phyloP scores from a whole-genome alignment of 345 rosid species.

The Stellera chamaejasme region DNA sequence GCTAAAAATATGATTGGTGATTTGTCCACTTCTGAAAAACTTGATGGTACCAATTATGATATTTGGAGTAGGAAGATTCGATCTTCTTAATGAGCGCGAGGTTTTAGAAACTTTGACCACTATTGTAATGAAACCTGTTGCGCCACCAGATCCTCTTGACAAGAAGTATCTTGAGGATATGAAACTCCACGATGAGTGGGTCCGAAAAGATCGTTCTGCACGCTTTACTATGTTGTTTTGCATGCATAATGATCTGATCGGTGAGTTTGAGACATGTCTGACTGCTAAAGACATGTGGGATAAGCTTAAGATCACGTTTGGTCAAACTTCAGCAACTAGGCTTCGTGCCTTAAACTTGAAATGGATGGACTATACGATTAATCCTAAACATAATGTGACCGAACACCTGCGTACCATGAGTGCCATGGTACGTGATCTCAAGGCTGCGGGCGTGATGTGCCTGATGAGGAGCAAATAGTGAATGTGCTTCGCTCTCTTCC shows the following conservation, averaged over 20 bases:
- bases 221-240: no score
- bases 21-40: background rate
- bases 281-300: background rate
- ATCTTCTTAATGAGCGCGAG: background rate
- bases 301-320: background rate
- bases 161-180: no score
- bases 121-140: background rate
- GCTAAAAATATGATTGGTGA: background rate
- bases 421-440: background rate
- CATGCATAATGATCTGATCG: background rate
- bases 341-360: background rate
- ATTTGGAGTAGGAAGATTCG: background rate
- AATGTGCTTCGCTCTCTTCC: background rate
- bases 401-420: background rate
- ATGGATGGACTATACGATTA: background rate
- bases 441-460: background rate
- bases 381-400: no score
- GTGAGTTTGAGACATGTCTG: background rate
- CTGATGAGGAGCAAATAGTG: background rate
- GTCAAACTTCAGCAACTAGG: conserved; percentile 3
- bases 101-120: background rate
- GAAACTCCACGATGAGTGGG: no score
- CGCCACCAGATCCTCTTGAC: no score
- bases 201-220: no score
- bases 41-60: background rate